These are phyloP conservation scores for Pichia sp. DNA, from an alignment of 1,139 yeast genomes.

Conservation along the genomic window DNA sequence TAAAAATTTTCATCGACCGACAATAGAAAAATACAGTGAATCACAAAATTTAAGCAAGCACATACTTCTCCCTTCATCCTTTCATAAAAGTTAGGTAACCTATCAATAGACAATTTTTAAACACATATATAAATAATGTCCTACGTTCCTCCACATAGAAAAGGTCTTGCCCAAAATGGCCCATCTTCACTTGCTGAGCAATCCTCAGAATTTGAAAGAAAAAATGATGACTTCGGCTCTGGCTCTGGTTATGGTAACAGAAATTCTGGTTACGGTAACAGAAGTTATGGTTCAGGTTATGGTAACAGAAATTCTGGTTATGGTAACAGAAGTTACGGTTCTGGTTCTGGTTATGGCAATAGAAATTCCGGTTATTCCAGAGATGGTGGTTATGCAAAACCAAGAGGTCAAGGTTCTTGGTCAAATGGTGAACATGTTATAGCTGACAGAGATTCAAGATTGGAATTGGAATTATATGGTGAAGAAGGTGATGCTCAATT, in stretches of 20 bases:
- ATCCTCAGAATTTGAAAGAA: constrained; percentile 2
- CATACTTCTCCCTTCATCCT: not conserved
- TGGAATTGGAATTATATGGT: constrained; percentile 84
- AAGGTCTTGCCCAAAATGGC: constrained; percentile 12
- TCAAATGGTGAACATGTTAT: constrained; percentile 86
- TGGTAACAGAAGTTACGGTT: constrained; percentile 11
- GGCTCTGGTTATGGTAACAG: constrained; percentile 23
- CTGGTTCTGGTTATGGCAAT: constrained; percentile 20
- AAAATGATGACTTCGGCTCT: constrained; percentile 21
- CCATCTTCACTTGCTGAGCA: constrained; percentile 1
- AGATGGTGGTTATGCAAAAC: constrained; percentile 26
- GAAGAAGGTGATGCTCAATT: constrained; percentile 71
- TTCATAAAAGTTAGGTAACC: not conserved
- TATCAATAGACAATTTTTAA: not conserved
- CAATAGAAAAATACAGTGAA: not conserved
- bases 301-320: constrained; percentile 29
- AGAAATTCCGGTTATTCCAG: constrained; percentile 24
- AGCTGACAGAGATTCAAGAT: constrained; percentile 60
- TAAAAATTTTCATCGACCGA: not conserved
- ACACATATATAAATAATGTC: constrained; percentile 20
- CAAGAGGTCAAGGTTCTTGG: constrained; percentile 54
- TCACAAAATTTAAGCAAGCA: too few relatives aligned
- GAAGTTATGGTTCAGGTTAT: constrained; percentile 16
- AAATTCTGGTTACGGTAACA: constrained; percentile 15
- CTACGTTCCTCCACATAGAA: constrained; percentile 32